phyloP scores from a whole-genome alignment of 2,329 filamentous ascomycete species.

The Fusarium drepaniforme region DNA sequence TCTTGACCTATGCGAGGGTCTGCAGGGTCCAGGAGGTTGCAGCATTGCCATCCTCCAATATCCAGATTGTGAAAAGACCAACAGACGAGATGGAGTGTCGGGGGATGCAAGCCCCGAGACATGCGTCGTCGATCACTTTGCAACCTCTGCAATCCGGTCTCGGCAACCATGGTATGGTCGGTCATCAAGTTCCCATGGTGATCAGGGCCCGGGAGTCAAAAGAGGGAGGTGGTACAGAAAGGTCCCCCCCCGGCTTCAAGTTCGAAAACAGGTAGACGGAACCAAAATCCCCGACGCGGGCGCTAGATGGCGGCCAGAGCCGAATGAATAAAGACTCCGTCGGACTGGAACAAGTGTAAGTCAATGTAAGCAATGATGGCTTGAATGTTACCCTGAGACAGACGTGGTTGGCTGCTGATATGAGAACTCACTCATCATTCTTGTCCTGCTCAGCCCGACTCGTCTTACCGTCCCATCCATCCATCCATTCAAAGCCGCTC shows the following conservation, averaged over 20 bases:
- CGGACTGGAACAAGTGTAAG: constrained; percentile 24
- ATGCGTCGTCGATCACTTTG: constrained; percentile 34
- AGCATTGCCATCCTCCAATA: constrained; percentile 15
- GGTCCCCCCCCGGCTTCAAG: not conserved
- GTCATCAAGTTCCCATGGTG: not conserved
- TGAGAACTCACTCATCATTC: not conserved
- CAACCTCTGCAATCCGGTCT: constrained; percentile 17
- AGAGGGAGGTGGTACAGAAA: not conserved
- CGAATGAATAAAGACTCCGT: constrained; percentile 7
- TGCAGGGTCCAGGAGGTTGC: not conserved
- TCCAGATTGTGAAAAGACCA: constrained; percentile 15
- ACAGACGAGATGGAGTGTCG: constrained; percentile 29
- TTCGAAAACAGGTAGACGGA: constrained; percentile 11
- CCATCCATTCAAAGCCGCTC: constrained; percentile 7
- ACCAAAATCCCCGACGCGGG: constrained; percentile 4
- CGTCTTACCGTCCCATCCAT: constrained; percentile 8
- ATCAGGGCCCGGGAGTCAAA: constrained; percentile 6
- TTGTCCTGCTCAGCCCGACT: not conserved
- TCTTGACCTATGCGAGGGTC: not conserved
- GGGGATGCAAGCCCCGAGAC: constrained; percentile 31
- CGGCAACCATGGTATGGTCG: not conserved
- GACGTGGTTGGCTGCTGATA: not conserved
- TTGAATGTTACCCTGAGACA: not conserved
- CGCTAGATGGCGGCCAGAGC: constrained; percentile 17
- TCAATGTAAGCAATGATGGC: constrained; percentile 8